Conservation (phyloP, 2,329 filamentous ascomycete genomes). For the Xylaria sp. region DNA sequence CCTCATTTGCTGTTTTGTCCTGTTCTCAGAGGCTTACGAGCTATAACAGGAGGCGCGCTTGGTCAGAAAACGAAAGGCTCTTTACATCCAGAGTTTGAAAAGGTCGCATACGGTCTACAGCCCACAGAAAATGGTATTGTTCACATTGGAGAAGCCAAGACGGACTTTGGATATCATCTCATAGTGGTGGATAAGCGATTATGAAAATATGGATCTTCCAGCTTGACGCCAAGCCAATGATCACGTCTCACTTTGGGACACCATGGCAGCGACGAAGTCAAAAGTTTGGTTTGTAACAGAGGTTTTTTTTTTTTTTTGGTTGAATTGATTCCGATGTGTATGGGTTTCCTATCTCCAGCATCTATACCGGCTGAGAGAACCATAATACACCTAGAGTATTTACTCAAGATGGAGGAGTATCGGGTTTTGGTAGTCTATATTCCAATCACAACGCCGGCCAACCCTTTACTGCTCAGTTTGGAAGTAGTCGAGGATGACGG, state of each 20-base stretch:
- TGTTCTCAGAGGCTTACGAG: slow-evolving; percentile 2
- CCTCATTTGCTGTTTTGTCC: neutral
- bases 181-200: slow-evolving; percentile 74
- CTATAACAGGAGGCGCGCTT: slow-evolving; percentile 65
- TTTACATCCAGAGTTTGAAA: slow-evolving; percentile 72
- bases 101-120: slow-evolving; percentile 69
- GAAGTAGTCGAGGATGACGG: slow-evolving; percentile 99
- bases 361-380: slow-evolving; percentile 54
- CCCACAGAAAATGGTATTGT: slow-evolving; percentile 57
- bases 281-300: slow-evolving; percentile 29
- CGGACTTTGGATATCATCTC: slow-evolving; percentile 78
- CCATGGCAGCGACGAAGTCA: neutral
- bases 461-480: slow-evolving; percentile 77
- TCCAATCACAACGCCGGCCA: slow-evolving; percentile 43
- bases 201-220: slow-evolving; percentile 37
- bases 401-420: slow-evolving; percentile 35
- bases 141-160: slow-evolving; percentile 71
- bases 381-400: slow-evolving; percentile 45
- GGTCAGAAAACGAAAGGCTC: slow-evolving; percentile 76
- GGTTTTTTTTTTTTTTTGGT: slow-evolving; percentile 47
- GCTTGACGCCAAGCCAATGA: neutral
- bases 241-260: neutral
- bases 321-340: slow-evolving; percentile 48
- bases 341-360: slow-evolving; percentile 36
- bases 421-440: slow-evolving; percentile 38